A percentile compares a stretch with the other conserved stretches of the same genome.
phyloP scores from a whole-genome alignment of 148 eudicot species.

The Nepenthes mirabilis region DNA sequence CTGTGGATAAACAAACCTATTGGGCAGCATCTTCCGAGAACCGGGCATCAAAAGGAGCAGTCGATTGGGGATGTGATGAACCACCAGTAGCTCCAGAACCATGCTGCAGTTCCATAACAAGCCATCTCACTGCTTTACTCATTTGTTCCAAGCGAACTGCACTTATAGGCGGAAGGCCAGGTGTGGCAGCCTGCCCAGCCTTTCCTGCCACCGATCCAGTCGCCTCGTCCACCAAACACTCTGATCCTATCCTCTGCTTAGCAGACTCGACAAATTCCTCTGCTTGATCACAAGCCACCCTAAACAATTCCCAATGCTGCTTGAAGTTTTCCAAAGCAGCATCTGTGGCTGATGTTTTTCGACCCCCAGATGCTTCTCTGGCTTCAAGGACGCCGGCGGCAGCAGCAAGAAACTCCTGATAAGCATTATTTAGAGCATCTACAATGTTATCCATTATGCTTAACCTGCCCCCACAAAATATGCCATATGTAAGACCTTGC shows the following conservation, averaged over 20 bases:
- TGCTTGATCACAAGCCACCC: slow-evolving; percentile 86
- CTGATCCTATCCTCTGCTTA: slow-evolving; percentile 88
- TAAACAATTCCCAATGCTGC: slow-evolving; percentile 68
- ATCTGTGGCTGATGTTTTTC: slow-evolving; percentile 53
- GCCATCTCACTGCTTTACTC: slow-evolving; percentile 97
- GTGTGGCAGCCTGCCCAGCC: slow-evolving; percentile 39
- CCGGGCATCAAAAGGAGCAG: slow-evolving; percentile 73
- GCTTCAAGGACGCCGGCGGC: slow-evolving; percentile 59
- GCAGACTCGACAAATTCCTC: slow-evolving; percentile 93
- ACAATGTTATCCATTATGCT: slow-evolving; percentile 34
- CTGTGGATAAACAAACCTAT: slow-evolving; percentile 16
- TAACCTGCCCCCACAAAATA: slow-evolving; percentile 1
- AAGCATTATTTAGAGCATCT: slow-evolving; percentile 30
- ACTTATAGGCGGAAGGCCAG: slow-evolving; percentile 80
- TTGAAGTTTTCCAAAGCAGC: slow-evolving; percentile 75
- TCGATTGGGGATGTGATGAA: slow-evolving; percentile 27
- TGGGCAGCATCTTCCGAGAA: slow-evolving; percentile 72
- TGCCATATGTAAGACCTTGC: not conserved
- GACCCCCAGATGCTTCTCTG: slow-evolving; percentile 48
- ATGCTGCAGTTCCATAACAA: slow-evolving; percentile 82
- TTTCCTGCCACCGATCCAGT: slow-evolving; percentile 46
- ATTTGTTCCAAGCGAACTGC: slow-evolving; percentile 90
- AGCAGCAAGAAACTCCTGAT: slow-evolving; percentile 47
- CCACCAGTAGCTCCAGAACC: slow-evolving; percentile 48
- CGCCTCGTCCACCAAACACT: slow-evolving; percentile 92